Evolutionary conservation across 2,329 filamentous ascomycete genomes (phyloP).

Genomic region (Parascedosporium putredinis): DNA sequence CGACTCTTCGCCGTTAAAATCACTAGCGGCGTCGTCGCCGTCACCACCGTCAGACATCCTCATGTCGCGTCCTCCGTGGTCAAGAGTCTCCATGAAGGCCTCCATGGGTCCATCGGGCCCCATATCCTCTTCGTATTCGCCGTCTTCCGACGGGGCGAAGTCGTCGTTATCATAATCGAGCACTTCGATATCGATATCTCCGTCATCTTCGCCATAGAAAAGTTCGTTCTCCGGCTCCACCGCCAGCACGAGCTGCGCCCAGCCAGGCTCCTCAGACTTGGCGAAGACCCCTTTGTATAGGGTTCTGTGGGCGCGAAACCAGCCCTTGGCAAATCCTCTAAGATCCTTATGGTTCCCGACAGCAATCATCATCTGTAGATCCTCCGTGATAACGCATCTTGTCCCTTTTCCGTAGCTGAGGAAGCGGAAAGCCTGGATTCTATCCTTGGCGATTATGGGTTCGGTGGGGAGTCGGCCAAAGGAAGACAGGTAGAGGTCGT

Average conservation of each 20-base stretch:
- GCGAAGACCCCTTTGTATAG: constrained; percentile 4
- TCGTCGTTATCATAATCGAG: constrained; percentile 2
- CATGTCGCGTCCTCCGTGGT: neutral
- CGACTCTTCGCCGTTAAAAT: no score
- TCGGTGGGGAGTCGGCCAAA: constrained; percentile 6
- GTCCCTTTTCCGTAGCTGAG: constrained; percentile 6
- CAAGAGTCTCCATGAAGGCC: neutral
- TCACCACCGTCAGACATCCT: neutral
- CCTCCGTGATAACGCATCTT: constrained; percentile 7
- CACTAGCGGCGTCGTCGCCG: neutral
- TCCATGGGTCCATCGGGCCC: neutral
- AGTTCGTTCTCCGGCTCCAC: neutral
- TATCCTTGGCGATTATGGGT: constrained; percentile 5
- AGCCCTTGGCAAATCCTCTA: constrained; percentile 3
- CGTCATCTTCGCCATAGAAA: neutral
- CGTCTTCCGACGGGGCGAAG: neutral
- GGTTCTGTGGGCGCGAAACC: constrained; percentile 3
- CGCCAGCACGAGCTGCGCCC: constrained; percentile 1
- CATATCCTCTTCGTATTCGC: neutral
- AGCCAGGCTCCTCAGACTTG: neutral
- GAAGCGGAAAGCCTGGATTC: constrained; percentile 7
- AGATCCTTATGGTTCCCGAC: neutral
- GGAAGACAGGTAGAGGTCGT: constrained; percentile 1
- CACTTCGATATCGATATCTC: constrained; percentile 1
- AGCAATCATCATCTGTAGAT: constrained; percentile 4